Percentiles rank a stretch among this genome's conserved stretches.
These are phyloP conservation scores for Lodderomyces elongisporus DNA, from an alignment of 1,139 yeast genomes.

Conservation along the genomic window DNA sequence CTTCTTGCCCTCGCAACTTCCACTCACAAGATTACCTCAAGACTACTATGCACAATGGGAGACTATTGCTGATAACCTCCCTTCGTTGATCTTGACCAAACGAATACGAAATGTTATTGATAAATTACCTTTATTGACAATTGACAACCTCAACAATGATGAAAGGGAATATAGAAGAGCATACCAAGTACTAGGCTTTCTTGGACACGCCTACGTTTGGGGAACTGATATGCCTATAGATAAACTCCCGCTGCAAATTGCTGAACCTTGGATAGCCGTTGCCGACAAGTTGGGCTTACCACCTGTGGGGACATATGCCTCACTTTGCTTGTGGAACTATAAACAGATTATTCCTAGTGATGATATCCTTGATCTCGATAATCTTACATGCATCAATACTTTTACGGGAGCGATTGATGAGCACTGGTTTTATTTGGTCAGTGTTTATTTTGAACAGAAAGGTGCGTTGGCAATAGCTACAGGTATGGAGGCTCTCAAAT, in stretches of 20 bases:
- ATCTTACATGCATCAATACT: slow-evolving; percentile 74
- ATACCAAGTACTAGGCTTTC: slow-evolving; percentile 68
- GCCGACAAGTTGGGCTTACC: slow-evolving; percentile 66
- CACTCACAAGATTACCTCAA: slow-evolving; percentile 56
- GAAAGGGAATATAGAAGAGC: slow-evolving; percentile 67
- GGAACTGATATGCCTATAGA: slow-evolving; percentile 65
- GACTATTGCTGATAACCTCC: slow-evolving; percentile 55
- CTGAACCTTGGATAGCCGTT: slow-evolving; percentile 62
- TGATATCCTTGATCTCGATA: slow-evolving; percentile 50
- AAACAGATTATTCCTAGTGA: slow-evolving; percentile 51
- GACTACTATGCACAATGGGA: slow-evolving; percentile 79
- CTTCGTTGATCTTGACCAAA: slow-evolving; percentile 65
- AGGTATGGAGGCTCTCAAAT: slow-evolving; percentile 39
- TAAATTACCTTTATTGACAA: slow-evolving; percentile 49
- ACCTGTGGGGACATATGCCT: slow-evolving; percentile 84
- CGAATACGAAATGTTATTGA: slow-evolving; percentile 59
- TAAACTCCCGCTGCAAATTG: slow-evolving; percentile 59
- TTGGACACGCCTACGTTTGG: slow-evolving; percentile 91
- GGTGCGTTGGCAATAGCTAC: slow-evolving; percentile 71
- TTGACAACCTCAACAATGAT: slow-evolving; percentile 38
- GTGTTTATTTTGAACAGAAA: slow-evolving; percentile 77
- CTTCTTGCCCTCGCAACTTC: slow-evolving; percentile 68
- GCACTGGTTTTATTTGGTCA: slow-evolving; percentile 87
- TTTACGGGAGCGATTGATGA: slow-evolving; percentile 91
- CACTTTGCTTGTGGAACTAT: slow-evolving; percentile 85